Evolutionary conservation across 805 yeast species (phyloP), one percentile per base, ranked within the genome.

Genomic region (Barnettozyma pratensis): DNA sequence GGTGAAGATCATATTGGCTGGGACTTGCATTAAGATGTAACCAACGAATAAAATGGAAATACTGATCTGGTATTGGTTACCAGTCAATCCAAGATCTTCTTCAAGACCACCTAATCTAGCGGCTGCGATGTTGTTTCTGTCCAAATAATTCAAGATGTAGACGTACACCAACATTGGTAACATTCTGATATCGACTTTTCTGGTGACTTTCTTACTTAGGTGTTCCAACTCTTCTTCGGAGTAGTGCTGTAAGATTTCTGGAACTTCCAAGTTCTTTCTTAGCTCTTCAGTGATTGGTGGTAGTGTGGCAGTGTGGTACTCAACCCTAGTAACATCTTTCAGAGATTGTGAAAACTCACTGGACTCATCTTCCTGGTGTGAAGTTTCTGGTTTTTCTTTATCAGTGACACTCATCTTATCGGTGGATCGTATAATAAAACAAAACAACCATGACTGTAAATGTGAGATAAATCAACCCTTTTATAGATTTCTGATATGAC

Each of bases 1-100:
- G 54, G 70, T 74, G 45, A 75, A 56, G 9, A 76, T 55, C 58
- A 68, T 62, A 44, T 72, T 72, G 1, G 79, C 69, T 9, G 82
- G 82, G 31, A 77, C 66, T 51, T 74, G 79, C 35, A 79, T 80
- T 36, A 78, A 54, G 42, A 76, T 71, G 48, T 77, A 77, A n/a
- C 82, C 82, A 19, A 73, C 74, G 44, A 52, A 77, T 72, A 60
- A 71, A 40, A 79, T 69, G 14, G 81, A 72, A 47, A 79, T 74
- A 61, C 74, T 69, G 6, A 76, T 75, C 55, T 78, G 77, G 51
- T 74, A 76, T 54, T 75, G 71, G 39, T 59, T 59, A 7, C 77
- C 77, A 5, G 59, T 52, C 39, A 76, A 62, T 1, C 67, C 66
- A 44, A 76, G 59, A 48, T 76, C 80, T 7, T 69, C 66, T 57